phyloP scores from a whole-genome alignment of 2,329 filamentous ascomycete species.

The Albophoma yamanashiensis region DNA sequence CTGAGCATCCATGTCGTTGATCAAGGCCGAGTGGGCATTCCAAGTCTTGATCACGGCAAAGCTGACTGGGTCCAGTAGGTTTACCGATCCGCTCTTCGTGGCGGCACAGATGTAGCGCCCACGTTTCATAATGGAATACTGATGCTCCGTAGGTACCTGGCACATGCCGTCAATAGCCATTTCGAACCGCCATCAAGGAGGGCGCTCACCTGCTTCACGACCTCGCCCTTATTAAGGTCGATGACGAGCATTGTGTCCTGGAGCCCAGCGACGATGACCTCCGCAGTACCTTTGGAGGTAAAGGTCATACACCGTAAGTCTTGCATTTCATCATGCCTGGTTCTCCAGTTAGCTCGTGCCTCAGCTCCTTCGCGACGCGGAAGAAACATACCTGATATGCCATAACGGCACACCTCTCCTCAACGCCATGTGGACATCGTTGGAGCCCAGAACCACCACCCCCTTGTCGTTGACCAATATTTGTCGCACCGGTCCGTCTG shows the following conservation, averaged over 20 bases:
- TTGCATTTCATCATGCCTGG: slow-evolving; percentile 63
- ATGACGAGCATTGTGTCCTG: slow-evolving; percentile 79
- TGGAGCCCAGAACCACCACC: slow-evolving; percentile 72
- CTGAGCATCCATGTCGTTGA: slow-evolving; percentile 96
- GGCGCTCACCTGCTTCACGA: slow-evolving; percentile 49
- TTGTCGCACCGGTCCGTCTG: slow-evolving; percentile 75
- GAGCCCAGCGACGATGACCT: slow-evolving; percentile 78
- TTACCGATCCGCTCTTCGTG: slow-evolving; percentile 69
- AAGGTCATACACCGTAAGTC: slow-evolving; percentile 94
- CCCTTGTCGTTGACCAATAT: slow-evolving; percentile 87
- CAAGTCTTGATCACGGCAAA: slow-evolving; percentile 76
- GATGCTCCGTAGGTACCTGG: slow-evolving; percentile 58
- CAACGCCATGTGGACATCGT: slow-evolving; percentile 80
- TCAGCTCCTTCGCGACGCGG: background rate
- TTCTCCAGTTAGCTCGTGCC: background rate
- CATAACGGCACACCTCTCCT: slow-evolving; percentile 76
- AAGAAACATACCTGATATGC: slow-evolving; percentile 56
- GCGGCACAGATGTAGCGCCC: slow-evolving; percentile 87
- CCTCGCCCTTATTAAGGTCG: slow-evolving; percentile 58
- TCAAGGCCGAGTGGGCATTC: slow-evolving; percentile 78
- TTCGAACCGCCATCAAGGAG: background rate
- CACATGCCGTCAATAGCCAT: slow-evolving; percentile 16
- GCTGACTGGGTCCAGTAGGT: slow-evolving; percentile 72
- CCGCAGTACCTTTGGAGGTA: slow-evolving; percentile 70
- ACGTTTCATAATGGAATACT: slow-evolving; percentile 88